Evolutionary conservation across 306 rosid genomes (phyloP).

Genomic region (Styphnolobium japonicum): DNA sequence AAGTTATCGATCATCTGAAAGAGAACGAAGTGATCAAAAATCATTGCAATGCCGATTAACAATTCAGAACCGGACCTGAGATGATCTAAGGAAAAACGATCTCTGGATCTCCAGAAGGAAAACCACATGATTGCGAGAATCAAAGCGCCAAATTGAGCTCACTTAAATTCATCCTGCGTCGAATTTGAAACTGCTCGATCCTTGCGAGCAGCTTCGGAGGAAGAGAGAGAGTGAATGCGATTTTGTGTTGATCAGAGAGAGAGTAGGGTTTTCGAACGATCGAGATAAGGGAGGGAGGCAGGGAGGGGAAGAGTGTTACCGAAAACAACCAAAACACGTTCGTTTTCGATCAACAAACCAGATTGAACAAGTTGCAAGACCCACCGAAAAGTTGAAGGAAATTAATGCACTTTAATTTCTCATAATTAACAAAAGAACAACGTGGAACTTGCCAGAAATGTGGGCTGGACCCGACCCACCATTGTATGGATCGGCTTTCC

Average conservation of each 20-base stretch:
- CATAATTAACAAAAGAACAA: not conserved
- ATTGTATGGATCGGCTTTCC: not conserved
- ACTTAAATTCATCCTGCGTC: conserved; percentile 34
- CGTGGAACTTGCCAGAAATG: not conserved
- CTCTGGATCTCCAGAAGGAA: conserved; percentile 79
- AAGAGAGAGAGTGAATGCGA: conserved; percentile 8
- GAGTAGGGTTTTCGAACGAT: conserved; percentile 33
- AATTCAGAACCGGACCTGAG: too few relatives aligned
- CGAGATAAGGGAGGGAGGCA: conserved; percentile 19
- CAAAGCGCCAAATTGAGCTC: conserved; percentile 29
- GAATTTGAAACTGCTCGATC: conserved; percentile 39
- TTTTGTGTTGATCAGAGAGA: too few relatives aligned
- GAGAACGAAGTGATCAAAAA: not conserved
- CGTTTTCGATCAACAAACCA: not conserved
- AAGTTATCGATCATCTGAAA: not conserved
- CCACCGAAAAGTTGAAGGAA: not conserved
- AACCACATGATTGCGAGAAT: conserved; percentile 69
- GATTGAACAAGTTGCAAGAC: not conserved
- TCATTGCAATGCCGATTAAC: too few relatives aligned
- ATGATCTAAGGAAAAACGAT: conserved; percentile 71
- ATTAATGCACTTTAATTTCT: not conserved
- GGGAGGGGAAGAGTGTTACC: not conserved
- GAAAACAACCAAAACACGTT: not conserved
- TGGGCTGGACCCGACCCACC: not conserved
- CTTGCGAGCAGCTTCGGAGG: conserved; percentile 32